phyloP scores from a whole-genome alignment of 257 asterid genomes.

The Ligustrum vulgare region DNA sequence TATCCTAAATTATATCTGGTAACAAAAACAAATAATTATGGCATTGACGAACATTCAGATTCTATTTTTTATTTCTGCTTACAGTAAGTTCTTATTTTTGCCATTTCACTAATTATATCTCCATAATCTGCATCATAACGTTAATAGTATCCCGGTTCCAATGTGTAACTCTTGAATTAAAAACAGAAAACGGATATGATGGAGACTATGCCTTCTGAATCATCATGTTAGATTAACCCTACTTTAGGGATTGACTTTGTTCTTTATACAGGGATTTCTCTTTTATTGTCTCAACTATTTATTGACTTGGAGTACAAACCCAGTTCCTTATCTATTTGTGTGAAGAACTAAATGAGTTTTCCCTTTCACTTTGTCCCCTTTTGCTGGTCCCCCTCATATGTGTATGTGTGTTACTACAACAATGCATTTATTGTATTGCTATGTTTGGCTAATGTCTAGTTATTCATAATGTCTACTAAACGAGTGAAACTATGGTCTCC shows the following conservation, averaged over 20 bases:
- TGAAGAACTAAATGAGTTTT: not conserved
- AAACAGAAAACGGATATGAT: not conserved
- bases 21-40: not conserved
- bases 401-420: not conserved
- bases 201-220: not conserved
- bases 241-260: not conserved
- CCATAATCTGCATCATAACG: not conserved
- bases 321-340: not conserved
- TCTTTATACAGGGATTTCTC: not conserved
- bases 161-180: not conserved
- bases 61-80: not conserved
- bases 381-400: not conserved
- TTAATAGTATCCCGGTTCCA: not conserved
- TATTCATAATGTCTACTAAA: no score
- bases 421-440: no score
- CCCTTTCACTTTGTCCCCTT: not conserved
- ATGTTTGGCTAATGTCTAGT: not conserved
- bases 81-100: not conserved
- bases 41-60: not conserved
- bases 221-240: not conserved
- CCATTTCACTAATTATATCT: not conserved
- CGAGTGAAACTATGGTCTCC: not conserved
- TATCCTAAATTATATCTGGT: no score
- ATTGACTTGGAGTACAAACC: not conserved
- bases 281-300: not conserved